These are phyloP conservation scores for Eucalyptus regnans DNA, from an alignment of 345 rosid genomes.

Conservation along the genomic window DNA sequence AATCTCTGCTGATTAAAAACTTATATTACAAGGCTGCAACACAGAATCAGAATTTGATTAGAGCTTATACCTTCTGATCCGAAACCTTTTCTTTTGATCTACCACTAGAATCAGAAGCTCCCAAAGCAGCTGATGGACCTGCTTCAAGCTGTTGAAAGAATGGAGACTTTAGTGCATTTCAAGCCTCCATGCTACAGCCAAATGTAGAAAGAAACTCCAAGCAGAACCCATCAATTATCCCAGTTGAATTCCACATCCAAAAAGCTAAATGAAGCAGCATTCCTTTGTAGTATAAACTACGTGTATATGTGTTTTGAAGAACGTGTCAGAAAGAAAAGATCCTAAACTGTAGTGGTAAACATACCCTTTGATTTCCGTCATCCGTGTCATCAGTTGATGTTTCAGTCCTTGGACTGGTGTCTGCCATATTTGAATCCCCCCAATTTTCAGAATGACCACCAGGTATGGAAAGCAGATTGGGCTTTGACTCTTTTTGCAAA, in stretches of 20 bases:
- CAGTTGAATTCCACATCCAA: background rate
- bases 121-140: slow-evolving; percentile 30
- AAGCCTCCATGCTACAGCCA: background rate
- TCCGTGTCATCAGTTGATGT: slow-evolving; percentile 85
- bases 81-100: slow-evolving; percentile 71
- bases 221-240: background rate
- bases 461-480: slow-evolving; percentile 26
- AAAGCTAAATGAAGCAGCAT: background rate
- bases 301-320: background rate
- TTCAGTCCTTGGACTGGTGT: slow-evolving; percentile 84
- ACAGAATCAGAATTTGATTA: background rate
- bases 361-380: slow-evolving; percentile 73
- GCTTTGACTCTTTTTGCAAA: slow-evolving; percentile 21
- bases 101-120: slow-evolving; percentile 77
- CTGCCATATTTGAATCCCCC: slow-evolving; percentile 64
- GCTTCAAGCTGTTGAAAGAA: slow-evolving; percentile 52
- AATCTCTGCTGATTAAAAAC: background rate
- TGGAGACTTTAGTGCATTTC: background rate
- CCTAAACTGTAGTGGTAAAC: background rate
- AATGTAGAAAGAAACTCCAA: background rate
- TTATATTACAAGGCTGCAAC: background rate
- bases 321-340: background rate
- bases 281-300: background rate
- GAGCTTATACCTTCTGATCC: slow-evolving; percentile 70
- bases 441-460: slow-evolving; percentile 38